Evolutionary conservation across 129 eudicot species (phyloP), one percentile per base, ranked within the genome.

Genomic region (Chrysanthemum makinoi): DNA sequence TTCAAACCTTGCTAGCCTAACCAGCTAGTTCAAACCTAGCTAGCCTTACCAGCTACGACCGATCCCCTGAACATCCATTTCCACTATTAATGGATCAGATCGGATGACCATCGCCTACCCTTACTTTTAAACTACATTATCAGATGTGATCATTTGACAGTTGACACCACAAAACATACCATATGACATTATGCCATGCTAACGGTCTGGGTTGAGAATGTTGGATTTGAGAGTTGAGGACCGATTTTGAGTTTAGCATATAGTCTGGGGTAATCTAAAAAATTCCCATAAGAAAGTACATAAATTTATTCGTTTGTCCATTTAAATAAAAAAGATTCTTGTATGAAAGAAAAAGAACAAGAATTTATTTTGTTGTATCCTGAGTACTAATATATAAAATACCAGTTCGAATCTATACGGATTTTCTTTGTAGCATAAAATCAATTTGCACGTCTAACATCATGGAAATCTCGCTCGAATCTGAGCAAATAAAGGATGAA

Each of bases 401-500:
- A 68, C 22, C 48, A 22, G 28, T 18, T n/a, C 33, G 16, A 9
- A 49, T 49, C 28, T 22, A 68, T 51, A 68, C 5, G 0, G 8
- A 48, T 48, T 4, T 46, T 26, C 3, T 51, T 69, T 44, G 17
- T 69, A 69, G 74, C 52, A 54, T 69, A 69, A 54, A 54, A 54
- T 69, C 52, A 54, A 54, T 16, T 28, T 53, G 53, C 74, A 54
- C 74, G 64, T 28, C 63, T 69, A 69, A 30, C 64, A 69, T 55
- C 74, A 4, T 11, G 30, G 49, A 69, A 63, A 63, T 35, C 50
- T 63, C 15, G 43, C 6, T 33, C 15, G 24, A 63, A 35, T 63
- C 48, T 18, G 13, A 33, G 52, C 62, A 69, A 26, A 28, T 16
- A n/a, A 51, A 54, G 12, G 53, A 54, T 69, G 5, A 69, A 33